These are phyloP conservation scores for Penicillium verhagenii DNA, from an alignment of 495 filamentous ascomycete species.

Conservation along the genomic window DNA sequence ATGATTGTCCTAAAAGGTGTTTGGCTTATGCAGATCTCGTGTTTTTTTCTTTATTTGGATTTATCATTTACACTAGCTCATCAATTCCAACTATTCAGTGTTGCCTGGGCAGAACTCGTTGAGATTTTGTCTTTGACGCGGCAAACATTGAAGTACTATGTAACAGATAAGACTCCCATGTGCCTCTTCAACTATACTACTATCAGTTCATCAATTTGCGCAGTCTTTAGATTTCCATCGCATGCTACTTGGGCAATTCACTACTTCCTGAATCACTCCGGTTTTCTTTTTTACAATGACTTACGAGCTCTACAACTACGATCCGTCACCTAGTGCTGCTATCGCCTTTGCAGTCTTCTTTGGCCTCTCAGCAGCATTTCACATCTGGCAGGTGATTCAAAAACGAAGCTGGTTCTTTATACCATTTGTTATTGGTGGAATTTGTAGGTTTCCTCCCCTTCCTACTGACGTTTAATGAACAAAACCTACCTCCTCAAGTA, in stretches of 20 bases:
- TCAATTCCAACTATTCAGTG: background rate
- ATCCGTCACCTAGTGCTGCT: constrained; percentile 12
- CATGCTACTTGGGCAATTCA: too few species aligned
- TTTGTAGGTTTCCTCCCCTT: constrained; percentile 36
- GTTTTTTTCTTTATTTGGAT: background rate
- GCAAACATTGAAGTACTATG: too few species aligned
- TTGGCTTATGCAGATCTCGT: background rate
- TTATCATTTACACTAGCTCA: background rate
- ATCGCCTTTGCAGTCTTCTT: constrained; percentile 12
- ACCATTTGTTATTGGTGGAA: constrained; percentile 47
- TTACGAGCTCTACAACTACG: constrained; percentile 17
- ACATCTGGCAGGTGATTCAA: constrained; percentile 34
- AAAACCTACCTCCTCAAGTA: background rate
- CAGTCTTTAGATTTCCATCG: too few species aligned
- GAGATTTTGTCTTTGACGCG: background rate
- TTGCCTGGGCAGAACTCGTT: background rate
- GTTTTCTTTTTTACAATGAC: constrained; percentile 1
- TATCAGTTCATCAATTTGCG: too few species aligned
- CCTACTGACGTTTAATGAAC: background rate
- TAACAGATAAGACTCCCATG: too few species aligned
- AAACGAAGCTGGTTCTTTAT: constrained; percentile 47
- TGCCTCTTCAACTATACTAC: too few species aligned
- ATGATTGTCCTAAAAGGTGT: background rate
- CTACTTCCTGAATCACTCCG: too few species aligned
- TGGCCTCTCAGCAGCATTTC: constrained; percentile 25